These are phyloP conservation scores for Aspergillus tubingensis DNA, from an alignment of 2,329 filamentous ascomycete genomes.

Conservation along the genomic window DNA sequence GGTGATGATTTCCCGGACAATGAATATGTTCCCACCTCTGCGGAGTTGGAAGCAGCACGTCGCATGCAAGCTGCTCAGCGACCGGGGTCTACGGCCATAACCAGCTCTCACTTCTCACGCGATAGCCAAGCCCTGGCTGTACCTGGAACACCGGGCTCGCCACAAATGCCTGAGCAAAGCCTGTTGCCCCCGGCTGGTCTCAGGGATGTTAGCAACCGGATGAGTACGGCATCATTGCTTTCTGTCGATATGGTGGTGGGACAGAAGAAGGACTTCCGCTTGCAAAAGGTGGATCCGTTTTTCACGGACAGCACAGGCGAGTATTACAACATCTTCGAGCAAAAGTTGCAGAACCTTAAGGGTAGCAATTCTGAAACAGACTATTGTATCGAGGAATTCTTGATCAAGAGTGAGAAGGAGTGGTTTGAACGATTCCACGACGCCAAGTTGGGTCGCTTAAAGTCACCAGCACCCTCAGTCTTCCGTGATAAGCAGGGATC, in stretches of 20 bases:
- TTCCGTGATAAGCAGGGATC: slow-evolving; percentile 30
- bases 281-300: slow-evolving; percentile 66
- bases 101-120: not conserved
- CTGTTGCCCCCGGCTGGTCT: not conserved
- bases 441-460: slow-evolving; percentile 56
- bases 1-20: slow-evolving; percentile 34
- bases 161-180: not conserved
- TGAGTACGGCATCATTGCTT: slow-evolving; percentile 48
- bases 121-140: not conserved
- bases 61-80: slow-evolving; percentile 8
- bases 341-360: slow-evolving; percentile 56
- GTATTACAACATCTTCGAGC: slow-evolving; percentile 60
- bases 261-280: slow-evolving; percentile 60
- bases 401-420: slow-evolving; percentile 66
- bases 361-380: slow-evolving; percentile 58
- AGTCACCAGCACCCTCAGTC: slow-evolving; percentile 38
- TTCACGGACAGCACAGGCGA: slow-evolving; percentile 65
- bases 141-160: not conserved
- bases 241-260: slow-evolving; percentile 60
- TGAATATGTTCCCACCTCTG: slow-evolving; percentile 37
- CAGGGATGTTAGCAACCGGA: slow-evolving; percentile 29
- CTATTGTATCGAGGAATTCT: slow-evolving; percentile 65
- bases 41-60: slow-evolving; percentile 31
- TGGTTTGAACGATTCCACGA: slow-evolving; percentile 63
- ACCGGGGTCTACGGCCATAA: not conserved